Evolutionary conservation across 177 flowering plant species (phyloP).

Genomic region (Vitis hybrid): DNA sequence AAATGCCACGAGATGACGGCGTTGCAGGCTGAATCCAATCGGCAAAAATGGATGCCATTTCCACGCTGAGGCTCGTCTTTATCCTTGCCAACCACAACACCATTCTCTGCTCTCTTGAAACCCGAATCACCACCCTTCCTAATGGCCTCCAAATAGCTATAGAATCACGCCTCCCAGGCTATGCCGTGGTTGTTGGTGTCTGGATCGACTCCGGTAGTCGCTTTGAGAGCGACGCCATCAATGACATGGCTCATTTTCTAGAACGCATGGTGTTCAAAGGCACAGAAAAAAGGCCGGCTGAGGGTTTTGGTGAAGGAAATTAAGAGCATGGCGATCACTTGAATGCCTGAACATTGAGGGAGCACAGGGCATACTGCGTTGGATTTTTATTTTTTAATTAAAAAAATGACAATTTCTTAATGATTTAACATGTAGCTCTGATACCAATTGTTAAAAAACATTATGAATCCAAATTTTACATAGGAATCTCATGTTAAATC

Average conservation of each 20-base stretch:
- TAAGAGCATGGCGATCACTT: constrained; percentile 91
- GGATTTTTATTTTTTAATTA: not conserved
- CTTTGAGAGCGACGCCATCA: constrained; percentile 77
- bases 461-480: no score
- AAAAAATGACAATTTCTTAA: no score
- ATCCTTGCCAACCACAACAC: constrained; percentile 49
- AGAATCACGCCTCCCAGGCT: constrained; percentile 59
- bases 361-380: constrained; percentile 90
- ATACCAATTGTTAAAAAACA: no score
- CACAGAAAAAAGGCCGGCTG: constrained; percentile 64
- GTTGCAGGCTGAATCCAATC: no score
- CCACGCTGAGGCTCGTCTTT: no score
- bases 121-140: constrained; percentile 78
- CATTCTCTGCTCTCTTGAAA: constrained; percentile 71
- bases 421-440: no score
- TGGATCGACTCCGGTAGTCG: constrained; percentile 94
- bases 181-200: constrained; percentile 88
- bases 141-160: constrained; percentile 83
- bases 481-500: no score
- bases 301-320: constrained; percentile 25
- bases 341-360: constrained; percentile 90
- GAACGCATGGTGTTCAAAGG: constrained; percentile 97
- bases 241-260: constrained; percentile 85
- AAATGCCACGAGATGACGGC: no score
- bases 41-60: no score